These are phyloP conservation scores for Nakataea oryzae DNA, from an alignment of 2,329 filamentous ascomycete genomes.

Conservation along the genomic window DNA sequence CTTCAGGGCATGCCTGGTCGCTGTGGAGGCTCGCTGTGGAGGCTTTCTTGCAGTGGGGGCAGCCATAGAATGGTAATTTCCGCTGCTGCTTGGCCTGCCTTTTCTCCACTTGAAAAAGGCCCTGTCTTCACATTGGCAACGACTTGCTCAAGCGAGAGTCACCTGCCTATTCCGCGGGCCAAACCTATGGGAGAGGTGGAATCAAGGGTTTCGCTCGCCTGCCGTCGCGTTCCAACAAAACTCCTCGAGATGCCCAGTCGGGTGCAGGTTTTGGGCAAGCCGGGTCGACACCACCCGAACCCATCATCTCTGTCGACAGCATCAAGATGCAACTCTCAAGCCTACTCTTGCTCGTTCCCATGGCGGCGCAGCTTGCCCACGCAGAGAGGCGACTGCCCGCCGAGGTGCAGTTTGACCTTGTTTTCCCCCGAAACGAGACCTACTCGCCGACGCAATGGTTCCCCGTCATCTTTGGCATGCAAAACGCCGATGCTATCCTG, in stretches of 20 bases:
- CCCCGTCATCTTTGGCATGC: slow-evolving; percentile 2
- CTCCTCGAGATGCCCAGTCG: neutral
- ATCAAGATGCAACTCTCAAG: neutral
- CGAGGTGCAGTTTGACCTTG: slow-evolving; percentile 9
- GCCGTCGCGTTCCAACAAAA: neutral
- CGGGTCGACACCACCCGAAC: neutral
- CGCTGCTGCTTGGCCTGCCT: neutral
- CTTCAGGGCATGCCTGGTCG: no score
- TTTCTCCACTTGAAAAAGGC: neutral
- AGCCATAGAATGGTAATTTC: no score
- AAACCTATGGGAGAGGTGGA: neutral
- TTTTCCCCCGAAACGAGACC: slow-evolving; percentile 13
- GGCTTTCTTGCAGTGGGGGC: no score
- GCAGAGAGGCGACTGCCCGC: neutral
- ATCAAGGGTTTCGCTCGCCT: neutral
- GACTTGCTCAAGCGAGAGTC: neutral
- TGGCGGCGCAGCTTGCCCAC: neutral
- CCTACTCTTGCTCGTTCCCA: neutral
- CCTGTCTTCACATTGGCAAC: neutral
- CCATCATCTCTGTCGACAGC: neutral
- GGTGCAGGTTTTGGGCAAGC: neutral
- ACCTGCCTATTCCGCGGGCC: neutral
- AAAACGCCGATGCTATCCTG: neutral
- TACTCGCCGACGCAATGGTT: slow-evolving; percentile 3
- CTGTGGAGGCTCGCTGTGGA: no score